Percentiles rank a stretch among this genome's conserved stretches.
Evolutionary conservation across 208 protist species (phyloP).

Genomic region (Trypanosomatidae sp.): DNA sequence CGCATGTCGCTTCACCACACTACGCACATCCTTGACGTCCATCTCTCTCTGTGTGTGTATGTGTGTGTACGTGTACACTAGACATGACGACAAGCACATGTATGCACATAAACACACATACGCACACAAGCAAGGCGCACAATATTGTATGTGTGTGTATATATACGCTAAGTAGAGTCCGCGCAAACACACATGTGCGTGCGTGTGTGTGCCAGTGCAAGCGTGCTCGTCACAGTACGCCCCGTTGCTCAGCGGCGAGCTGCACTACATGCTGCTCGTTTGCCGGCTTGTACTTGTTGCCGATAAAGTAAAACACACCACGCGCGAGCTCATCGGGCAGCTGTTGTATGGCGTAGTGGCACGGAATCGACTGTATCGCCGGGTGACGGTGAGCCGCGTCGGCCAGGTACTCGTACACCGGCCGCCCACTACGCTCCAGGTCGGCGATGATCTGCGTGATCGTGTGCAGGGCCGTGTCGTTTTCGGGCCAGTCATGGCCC

Average conservation of each 20-base stretch:
- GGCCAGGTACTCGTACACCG: constrained; percentile 65
- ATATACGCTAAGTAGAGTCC: no score
- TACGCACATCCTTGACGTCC: constrained; percentile 20
- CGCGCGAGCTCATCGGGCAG: constrained; percentile 77
- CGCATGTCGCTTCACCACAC: constrained; percentile 65
- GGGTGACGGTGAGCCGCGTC: constrained; percentile 27
- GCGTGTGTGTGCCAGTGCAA: no score
- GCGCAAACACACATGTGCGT: no score
- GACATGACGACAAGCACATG: neutral
- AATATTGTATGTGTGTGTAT: no score
- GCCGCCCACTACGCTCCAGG: constrained; percentile 30
- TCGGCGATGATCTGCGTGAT: constrained; percentile 63
- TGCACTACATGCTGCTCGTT: no score
- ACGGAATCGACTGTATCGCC: constrained; percentile 76
- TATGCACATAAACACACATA: no score
- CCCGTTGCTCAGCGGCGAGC: no score
- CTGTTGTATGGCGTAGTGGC: constrained; percentile 72
- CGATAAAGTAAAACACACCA: constrained; percentile 81
- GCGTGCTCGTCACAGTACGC: no score
- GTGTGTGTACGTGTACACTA: neutral
- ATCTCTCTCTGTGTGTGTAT: no score
- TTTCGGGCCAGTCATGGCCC: constrained; percentile 61
- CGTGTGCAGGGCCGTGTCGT: constrained; percentile 64
- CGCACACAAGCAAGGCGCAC: no score
- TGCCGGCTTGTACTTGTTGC: constrained; percentile 79